Base-by-base conservation (phyloP, 73 alveolate species). In the Diophrys sp. region DNA sequence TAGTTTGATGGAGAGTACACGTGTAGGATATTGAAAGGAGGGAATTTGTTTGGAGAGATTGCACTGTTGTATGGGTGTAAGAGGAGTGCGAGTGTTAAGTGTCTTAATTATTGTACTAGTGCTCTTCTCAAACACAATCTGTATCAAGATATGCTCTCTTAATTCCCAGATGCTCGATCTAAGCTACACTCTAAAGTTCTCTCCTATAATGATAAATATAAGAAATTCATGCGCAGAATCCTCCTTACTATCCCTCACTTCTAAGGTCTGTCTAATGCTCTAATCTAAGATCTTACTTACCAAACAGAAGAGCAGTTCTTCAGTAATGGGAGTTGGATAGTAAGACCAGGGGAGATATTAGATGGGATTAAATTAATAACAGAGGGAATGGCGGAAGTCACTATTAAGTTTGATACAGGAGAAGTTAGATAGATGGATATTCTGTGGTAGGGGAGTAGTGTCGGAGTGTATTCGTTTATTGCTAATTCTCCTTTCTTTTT, bases 61-160 rank as follows among this genome's bases (percentile, higher is more conserved):
- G 81, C 81, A 2, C 57, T 74, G 28, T 27, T 74, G 1, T 14
- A 14, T 29, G 53, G 32, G n/a, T 31, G 81, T 8, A 81, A 74
- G 53, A 82, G 98, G 74, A 94, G 92, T 56, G 98, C 98, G 2
- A 80, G 95, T 0, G 90, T 94, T 2, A 84, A 77, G 66, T 83
- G 95, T 33, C 81, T 77, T 70, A 81, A 83, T 32, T 91, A 78
- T 44, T 88, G 95, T 70, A 91, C 94, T 70, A 74, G 86, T 67
- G 96, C 92, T n/a, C 80, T 67, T 1, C 68, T 88, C 2, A 67
- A 67, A 0, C 55, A 66, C 0, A 79, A 26, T 11, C 33, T 67
- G 1, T 78, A 82, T 67, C 56, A 82, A 14, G 90, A 82, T 25
- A 74, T 29, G 31, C 74, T 82, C 84, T 74, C 67, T 54, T 70